Percentiles rank a stretch among this genome's conserved stretches.
Conservation (phyloP, 768 basidiomycete species). For the Russula dissimulans region DNA sequence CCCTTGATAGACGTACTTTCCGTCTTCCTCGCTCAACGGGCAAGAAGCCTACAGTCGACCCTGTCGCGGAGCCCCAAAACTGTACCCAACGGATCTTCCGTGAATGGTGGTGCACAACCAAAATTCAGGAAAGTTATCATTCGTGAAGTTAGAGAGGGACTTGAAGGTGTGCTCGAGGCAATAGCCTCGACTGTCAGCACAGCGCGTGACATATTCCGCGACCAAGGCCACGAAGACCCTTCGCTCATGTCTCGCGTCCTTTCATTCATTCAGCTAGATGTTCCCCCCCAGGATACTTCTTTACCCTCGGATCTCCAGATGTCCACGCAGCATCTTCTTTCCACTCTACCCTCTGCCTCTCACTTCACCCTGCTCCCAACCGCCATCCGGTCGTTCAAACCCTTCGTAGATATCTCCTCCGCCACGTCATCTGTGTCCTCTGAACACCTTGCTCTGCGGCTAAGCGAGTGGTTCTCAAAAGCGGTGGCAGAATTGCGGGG, state of each 20-base stretch:
- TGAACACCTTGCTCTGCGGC: conserved; percentile 34
- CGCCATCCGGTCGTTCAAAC: conserved; percentile 67
- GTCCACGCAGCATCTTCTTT: conserved; percentile 58
- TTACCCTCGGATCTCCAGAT: conserved; percentile 48
- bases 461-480: conserved; percentile 57
- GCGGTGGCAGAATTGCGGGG: conserved; percentile 38
- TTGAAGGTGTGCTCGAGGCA: conserved; percentile 42
- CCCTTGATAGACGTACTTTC: conserved; percentile 66
- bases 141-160: conserved; percentile 45
- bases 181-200: conserved; percentile 51
- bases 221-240: conserved; percentile 23
- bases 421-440: conserved; percentile 43
- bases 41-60: conserved; percentile 42
- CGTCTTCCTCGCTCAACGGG: conserved; percentile 63
- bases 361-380: conserved; percentile 71
- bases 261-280: conserved; percentile 51
- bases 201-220: conserved; percentile 49
- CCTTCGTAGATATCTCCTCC: conserved; percentile 69
- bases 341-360: conserved; percentile 70
- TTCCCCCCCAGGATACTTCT: conserved; percentile 19
- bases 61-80: conserved; percentile 20
- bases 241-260: conserved; percentile 52
- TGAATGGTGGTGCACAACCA: conserved; percentile 6
- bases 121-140: conserved; percentile 30
- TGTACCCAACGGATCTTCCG: conserved; percentile 3